These are phyloP conservation scores for Rosa hybrid DNA, from an alignment of 331 rosid genomes.

Conservation along the genomic window DNA sequence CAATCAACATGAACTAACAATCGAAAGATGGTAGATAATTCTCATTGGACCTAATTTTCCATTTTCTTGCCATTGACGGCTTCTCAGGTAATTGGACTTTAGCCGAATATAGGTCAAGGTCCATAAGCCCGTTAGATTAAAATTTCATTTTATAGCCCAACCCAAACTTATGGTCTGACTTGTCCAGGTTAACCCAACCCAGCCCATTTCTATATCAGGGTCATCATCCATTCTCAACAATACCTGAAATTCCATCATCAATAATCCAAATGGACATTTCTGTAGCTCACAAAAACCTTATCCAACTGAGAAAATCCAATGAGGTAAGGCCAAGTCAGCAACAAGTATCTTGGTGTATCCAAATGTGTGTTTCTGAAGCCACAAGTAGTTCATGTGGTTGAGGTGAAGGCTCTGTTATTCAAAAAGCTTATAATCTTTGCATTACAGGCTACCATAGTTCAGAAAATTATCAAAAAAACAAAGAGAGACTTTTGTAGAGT, in stretches of 20 bases:
- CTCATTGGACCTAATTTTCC: no score
- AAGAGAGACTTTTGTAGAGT: background rate
- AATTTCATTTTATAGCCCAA: background rate
- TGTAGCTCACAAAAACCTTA: conserved; percentile 44
- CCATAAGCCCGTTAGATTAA: background rate
- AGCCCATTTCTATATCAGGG: background rate
- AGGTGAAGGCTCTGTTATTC: conserved; percentile 19
- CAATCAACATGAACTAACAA: no score
- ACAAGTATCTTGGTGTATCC: conserved; percentile 61
- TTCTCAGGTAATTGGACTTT: background rate
- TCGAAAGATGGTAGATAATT: no score
- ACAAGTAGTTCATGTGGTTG: conserved; percentile 59
- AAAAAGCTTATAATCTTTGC: conserved; percentile 17
- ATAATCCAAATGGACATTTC: conserved; percentile 7
- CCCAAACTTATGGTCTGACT: background rate
- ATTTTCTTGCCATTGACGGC: background rate
- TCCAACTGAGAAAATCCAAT: conserved; percentile 59
- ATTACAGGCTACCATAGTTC: background rate
- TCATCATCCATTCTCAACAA: background rate
- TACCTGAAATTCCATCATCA: background rate
- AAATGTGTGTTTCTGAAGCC: conserved; percentile 52
- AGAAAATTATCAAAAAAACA: background rate
- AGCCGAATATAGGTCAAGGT: background rate
- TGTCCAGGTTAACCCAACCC: background rate
- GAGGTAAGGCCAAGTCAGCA: conserved; percentile 59